Base-by-base conservation (phyloP, 176 grass and related monocot species). In the Rhipidocladum racemiflorum region DNA sequence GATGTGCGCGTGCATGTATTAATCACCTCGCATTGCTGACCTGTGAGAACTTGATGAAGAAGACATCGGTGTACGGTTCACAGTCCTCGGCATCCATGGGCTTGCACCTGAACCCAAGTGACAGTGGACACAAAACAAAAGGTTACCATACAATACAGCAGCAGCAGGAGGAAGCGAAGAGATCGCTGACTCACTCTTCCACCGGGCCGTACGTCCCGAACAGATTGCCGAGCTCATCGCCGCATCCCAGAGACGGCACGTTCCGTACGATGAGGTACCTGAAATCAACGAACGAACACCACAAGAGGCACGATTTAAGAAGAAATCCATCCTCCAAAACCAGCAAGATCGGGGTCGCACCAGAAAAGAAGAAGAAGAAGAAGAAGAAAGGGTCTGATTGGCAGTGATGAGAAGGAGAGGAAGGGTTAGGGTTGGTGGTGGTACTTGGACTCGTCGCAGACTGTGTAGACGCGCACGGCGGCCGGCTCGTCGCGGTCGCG, bases 41-140 rank as follows among this genome's bases (percentile, higher is more conserved):
- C 61, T 87, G 96, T 25, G 81, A 86, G 74, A 98, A 91, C 65
- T 95, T 98, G 79, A 95, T 78, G 88, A 94, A 95, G 89, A 85
- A 95, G 70, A 98, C 96, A 78, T 98, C 90, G 2, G 92, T 98
- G 78, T 90, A 98, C 15, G 87, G 90, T 24, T 98, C 90, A 81
- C 89, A 95, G 55, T 93, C 89, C 89, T 98, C 96, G 25, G 86
- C 92, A 77, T 98, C 96, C 96, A 95, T 98, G 53, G 96, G 96
- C 68, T 91, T 99, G 80, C 92, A 98, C 85, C 96, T 98, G 79
- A 83, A 63, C n/a, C 29, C 59, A 10, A 51, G 7, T 6, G 55
- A 24, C 8, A 43, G 60, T 78, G 40, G 51, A 43, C 54, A 42
- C 16, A 8, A 1, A 51, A 20, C 49, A 51, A 20, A 51, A 56